A percentile compares a stretch with the other conserved stretches of the same genome.
These are phyloP conservation scores for Aquilaria sinensis DNA, from an alignment of 345 rosid genomes.

Conservation along the genomic window DNA sequence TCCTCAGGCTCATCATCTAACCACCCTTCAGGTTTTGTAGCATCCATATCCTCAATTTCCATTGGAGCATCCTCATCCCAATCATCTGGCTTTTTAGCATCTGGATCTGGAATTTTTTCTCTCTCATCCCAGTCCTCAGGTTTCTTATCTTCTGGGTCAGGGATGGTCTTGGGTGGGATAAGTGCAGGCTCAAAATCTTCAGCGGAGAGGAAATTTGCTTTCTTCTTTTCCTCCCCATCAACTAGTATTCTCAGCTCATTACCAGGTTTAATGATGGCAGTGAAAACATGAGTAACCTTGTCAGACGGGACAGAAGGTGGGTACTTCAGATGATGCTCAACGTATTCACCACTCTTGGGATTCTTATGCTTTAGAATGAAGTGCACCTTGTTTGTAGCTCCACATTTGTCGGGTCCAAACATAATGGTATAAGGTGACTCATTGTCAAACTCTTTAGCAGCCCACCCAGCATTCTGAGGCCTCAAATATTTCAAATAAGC, in stretches of 20 bases:
- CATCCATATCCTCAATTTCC: conserved; percentile 79
- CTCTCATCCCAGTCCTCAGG: conserved; percentile 94
- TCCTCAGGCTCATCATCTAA: conserved; percentile 89
- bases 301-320: conserved; percentile 80
- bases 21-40: conserved; percentile 92
- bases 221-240: conserved; percentile 85
- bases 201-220: conserved; percentile 54
- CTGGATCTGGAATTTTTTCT: conserved; percentile 68
- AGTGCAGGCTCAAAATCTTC: conserved; percentile 83
- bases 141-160: conserved; percentile 85
- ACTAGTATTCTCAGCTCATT: conserved; percentile 57
- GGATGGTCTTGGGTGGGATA: conserved; percentile 74
- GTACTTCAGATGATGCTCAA: conserved; percentile 76
- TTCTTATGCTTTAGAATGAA: conserved; percentile 86
- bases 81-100: conserved; percentile 74
- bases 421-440: conserved; percentile 83
- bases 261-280: conserved; percentile 70
- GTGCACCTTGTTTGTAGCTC: conserved; percentile 83
- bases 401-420: conserved; percentile 95
- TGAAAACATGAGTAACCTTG: conserved; percentile 78
- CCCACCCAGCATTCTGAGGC: conserved; percentile 80
- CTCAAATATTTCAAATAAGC: conserved; percentile 75
- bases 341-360: conserved; percentile 74
- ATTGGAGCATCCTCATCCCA: conserved; percentile 96
- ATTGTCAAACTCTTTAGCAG: conserved; percentile 48